Conservation (phyloP, 192 early-diverging fungal species). For the Paraglomus brasilianum region DNA sequence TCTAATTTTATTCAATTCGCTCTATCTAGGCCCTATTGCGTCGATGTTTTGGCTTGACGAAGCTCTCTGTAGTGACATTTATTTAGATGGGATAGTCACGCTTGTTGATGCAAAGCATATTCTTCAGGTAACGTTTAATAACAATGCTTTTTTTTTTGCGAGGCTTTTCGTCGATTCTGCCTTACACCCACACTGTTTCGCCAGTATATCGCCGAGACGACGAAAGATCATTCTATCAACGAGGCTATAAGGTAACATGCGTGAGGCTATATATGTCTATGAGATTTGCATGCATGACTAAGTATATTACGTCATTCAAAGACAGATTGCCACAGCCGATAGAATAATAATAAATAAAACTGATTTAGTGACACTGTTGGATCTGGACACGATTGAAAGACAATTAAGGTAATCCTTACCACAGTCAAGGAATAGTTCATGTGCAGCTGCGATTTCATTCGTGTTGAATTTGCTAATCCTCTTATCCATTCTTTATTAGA, state of each 20-base stretch:
- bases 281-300: not conserved
- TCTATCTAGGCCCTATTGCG: conserved; percentile 70
- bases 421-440: conserved; percentile 19
- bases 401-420: conserved; percentile 42
- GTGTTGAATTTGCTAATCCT: not conserved
- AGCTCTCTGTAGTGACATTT: conserved; percentile 83
- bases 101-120: conserved; percentile 81
- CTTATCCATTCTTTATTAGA: not conserved
- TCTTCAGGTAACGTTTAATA: conserved; percentile 39
- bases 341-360: conserved; percentile 86
- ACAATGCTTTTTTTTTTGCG: not conserved
- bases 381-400: conserved; percentile 44
- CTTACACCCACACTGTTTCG: conserved; percentile 15
- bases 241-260: conserved; percentile 64
- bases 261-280: conserved; percentile 22
- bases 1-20: conserved; percentile 32
- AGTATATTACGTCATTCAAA: conserved; percentile 16
- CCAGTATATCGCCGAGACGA: conserved; percentile 32
- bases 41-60: conserved; percentile 98
- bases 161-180: not conserved
- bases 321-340: conserved; percentile 86
- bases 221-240: conserved; percentile 63
- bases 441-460: conserved; percentile 8
- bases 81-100: conserved; percentile 88
- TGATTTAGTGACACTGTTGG: conserved; percentile 59